Conservation (phyloP, 176 grass and related monocot species). For the Saccharum spontaneum region DNA sequence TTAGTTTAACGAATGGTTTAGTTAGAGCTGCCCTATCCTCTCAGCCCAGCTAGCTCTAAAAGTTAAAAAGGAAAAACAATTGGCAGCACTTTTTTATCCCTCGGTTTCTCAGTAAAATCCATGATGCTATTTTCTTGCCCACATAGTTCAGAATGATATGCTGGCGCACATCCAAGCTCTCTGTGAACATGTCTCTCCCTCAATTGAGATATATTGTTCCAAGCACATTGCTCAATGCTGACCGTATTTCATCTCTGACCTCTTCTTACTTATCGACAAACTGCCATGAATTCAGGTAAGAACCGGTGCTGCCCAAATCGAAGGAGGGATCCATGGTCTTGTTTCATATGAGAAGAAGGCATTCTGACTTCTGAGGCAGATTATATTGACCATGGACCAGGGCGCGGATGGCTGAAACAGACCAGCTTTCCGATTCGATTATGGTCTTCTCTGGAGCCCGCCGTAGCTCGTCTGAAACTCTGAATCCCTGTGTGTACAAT, state of each 20-base stretch:
- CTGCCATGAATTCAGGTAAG: conserved; percentile 42
- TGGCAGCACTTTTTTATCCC: too few species aligned
- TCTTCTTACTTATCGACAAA: not conserved
- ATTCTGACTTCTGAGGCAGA: conserved; percentile 52
- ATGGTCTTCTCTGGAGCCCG: not conserved
- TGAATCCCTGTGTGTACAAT: not conserved
- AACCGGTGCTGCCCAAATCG: conserved; percentile 68
- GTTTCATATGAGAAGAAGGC: conserved; percentile 77
- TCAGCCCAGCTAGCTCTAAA: not conserved
- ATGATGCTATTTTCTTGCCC: too few species aligned
- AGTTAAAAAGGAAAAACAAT: too few species aligned
- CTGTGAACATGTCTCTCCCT: too few species aligned
- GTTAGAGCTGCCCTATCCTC: not conserved
- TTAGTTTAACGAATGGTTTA: not conserved
- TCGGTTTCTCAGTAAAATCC: too few species aligned
- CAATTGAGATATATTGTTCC: too few species aligned
- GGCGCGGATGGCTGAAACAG: not conserved
- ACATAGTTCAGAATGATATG: too few species aligned
- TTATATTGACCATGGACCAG: not conserved
- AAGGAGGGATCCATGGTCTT: conserved; percentile 78
- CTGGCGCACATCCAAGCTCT: too few species aligned
- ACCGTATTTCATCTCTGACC: not conserved
- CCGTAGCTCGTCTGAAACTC: not conserved
- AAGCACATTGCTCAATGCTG: too few species aligned
- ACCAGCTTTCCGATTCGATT: not conserved